Percentiles rank a stretch among this genome's conserved stretches.
These are phyloP conservation scores for Tremella fuciformis DNA, from an alignment of 768 basidiomycete species.

Conservation along the genomic window DNA sequence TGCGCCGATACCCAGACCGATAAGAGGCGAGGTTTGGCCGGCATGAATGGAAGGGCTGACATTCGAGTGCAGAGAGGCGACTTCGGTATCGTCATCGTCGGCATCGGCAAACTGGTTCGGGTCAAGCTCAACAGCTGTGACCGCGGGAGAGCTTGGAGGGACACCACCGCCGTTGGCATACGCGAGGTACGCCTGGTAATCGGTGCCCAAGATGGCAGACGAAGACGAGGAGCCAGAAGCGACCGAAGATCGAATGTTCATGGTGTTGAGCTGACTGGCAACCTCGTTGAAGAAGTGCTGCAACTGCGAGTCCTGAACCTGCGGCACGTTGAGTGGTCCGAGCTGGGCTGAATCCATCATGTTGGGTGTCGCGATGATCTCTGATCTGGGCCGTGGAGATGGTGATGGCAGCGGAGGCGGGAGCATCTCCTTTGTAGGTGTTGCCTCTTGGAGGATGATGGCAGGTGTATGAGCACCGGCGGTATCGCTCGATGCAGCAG, in stretches of 20 bases:
- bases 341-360: constrained; percentile 30
- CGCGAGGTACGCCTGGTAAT: constrained; percentile 40
- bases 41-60: constrained; percentile 19
- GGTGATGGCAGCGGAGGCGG: constrained; percentile 29
- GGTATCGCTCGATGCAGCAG: constrained; percentile 8
- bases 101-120: constrained; percentile 53
- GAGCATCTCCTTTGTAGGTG: constrained; percentile 40
- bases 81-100: constrained; percentile 52
- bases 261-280: constrained; percentile 70
- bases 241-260: constrained; percentile 61
- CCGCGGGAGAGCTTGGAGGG: constrained; percentile 16
- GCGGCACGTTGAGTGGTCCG: constrained; percentile 62
- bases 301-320: constrained; percentile 70
- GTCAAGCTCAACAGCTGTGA: constrained; percentile 23
- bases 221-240: constrained; percentile 38
- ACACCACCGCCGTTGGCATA: constrained; percentile 23
- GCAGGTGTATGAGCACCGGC: constrained; percentile 30
- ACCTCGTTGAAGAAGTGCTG: constrained; percentile 84
- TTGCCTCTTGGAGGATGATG: constrained; percentile 46
- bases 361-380: constrained; percentile 13
- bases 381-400: constrained; percentile 24
- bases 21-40: constrained; percentile 23
- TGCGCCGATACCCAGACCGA: constrained; percentile 47
- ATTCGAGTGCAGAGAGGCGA: constrained; percentile 42
- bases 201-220: constrained; percentile 32